Evolutionary conservation across 192 early-diverging fungal species (phyloP).

Genomic region (Linderina pennispora): DNA sequence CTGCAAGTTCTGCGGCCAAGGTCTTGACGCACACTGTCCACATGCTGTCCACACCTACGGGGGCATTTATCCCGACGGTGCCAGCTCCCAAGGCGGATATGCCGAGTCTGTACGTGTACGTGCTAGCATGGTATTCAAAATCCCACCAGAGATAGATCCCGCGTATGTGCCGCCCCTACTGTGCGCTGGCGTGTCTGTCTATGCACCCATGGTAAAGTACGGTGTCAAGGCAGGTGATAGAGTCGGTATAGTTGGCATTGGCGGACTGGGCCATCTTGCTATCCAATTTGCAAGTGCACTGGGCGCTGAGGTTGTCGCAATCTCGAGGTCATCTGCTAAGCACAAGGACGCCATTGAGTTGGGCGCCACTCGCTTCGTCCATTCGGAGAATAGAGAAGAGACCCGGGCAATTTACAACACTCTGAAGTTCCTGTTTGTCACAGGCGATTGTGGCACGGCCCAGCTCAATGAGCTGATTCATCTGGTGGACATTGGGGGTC

Average conservation of each 20-base stretch:
- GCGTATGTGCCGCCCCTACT: slow-evolving; percentile 66
- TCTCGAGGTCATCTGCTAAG: slow-evolving; percentile 53
- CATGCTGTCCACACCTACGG: slow-evolving; percentile 48
- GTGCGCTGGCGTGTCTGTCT: slow-evolving; percentile 80
- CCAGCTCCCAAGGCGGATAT: slow-evolving; percentile 48
- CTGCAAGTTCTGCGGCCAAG: slow-evolving; percentile 49
- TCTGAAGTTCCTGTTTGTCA: slow-evolving; percentile 38
- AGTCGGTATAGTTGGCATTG: slow-evolving; percentile 71
- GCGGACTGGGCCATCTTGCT: slow-evolving; percentile 70
- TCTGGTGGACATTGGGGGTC: slow-evolving; percentile 41
- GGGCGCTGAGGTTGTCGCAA: slow-evolving; percentile 44
- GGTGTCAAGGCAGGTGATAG: slow-evolving; percentile 53
- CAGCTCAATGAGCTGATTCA: slow-evolving; percentile 32
- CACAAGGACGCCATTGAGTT: slow-evolving; percentile 50
- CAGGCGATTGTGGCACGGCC: slow-evolving; percentile 20
- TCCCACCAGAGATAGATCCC: slow-evolving; percentile 46
- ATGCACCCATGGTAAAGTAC: slow-evolving; percentile 57
- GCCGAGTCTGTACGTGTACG: slow-evolving; percentile 57
- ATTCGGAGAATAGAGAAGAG: slow-evolving; percentile 20
- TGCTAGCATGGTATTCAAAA: slow-evolving; percentile 56
- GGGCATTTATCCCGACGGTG: slow-evolving; percentile 47
- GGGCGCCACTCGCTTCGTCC: slow-evolving; percentile 52
- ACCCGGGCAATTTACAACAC: slow-evolving; percentile 13
- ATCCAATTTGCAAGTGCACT: slow-evolving; percentile 56
- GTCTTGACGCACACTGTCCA: slow-evolving; percentile 39